Evolutionary conservation across 2,329 filamentous ascomycete genomes (phyloP).

Genomic region (Colletotrichum sp.): DNA sequence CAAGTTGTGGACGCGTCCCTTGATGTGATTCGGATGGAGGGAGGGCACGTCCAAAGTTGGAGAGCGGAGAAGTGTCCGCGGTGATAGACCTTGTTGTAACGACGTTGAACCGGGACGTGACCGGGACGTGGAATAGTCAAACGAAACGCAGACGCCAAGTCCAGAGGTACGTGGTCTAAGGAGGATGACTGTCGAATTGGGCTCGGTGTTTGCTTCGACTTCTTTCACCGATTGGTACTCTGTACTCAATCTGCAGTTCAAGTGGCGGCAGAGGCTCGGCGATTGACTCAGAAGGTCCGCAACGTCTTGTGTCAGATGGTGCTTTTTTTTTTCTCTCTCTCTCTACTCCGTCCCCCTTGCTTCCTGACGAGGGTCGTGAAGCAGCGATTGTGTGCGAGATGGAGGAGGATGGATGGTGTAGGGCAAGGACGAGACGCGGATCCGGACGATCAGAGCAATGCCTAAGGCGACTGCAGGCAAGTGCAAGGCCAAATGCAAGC

Average conservation of each 20-base stretch:
- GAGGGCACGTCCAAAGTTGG: not conserved
- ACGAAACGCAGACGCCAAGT: not conserved
- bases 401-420: not conserved
- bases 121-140: not conserved
- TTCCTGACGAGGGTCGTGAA: not conserved
- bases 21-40: not conserved
- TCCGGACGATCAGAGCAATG: not conserved
- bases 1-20: not conserved
- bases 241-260: not conserved
- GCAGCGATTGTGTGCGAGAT: not conserved
- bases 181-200: not conserved
- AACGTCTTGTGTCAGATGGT: not conserved
- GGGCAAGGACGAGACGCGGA: not conserved
- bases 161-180: not conserved
- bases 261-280: not conserved
- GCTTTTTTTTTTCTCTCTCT: not conserved
- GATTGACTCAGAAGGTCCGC: not conserved
- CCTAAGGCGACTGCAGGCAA: not conserved
- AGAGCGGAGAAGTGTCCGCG: constrained; percentile 1
- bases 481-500: not conserved
- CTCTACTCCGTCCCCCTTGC: not conserved
- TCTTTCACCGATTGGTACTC: not conserved
- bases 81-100: not conserved
- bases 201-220: not conserved
- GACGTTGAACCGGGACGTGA: not conserved